These are phyloP conservation scores for Paulownia fortunei DNA, from an alignment of 257 asterid genomes.

Conservation along the genomic window DNA sequence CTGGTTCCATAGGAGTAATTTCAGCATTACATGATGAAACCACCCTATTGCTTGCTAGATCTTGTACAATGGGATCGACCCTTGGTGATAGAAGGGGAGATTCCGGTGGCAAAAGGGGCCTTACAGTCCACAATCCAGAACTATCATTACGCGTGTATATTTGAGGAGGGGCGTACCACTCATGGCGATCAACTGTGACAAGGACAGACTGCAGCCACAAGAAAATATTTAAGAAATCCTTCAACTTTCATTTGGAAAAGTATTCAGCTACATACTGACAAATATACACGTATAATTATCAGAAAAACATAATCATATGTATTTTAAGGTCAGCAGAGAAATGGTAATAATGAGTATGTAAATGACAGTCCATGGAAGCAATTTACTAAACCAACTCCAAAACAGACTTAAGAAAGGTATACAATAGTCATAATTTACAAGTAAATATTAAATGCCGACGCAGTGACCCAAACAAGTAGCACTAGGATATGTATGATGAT, in stretches of 20 bases:
- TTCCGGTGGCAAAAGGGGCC: conserved; percentile 58
- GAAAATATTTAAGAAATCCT: neutral
- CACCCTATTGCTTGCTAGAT: conserved; percentile 37
- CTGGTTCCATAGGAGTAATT: conserved; percentile 53
- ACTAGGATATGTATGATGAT: neutral
- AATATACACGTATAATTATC: neutral
- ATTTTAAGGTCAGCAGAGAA: neutral
- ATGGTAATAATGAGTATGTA: neutral
- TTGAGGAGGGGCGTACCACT: conserved; percentile 85
- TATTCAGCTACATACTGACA: neutral
- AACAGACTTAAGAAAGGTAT: neutral
- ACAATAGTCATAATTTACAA: neutral
- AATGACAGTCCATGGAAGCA: neutral
- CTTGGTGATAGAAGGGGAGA: conserved; percentile 50
- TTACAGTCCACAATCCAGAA: conserved; percentile 70
- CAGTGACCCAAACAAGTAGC: neutral
- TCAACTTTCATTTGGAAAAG: neutral
- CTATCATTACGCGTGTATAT: conserved; percentile 71
- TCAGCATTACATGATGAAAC: conserved; percentile 44
- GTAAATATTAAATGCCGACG: neutral
- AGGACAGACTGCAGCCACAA: conserved; percentile 71
- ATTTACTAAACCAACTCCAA: neutral
- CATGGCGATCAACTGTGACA: conserved; percentile 82
- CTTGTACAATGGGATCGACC: conserved; percentile 38
- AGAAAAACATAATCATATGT: neutral